These are phyloP conservation scores for Mycocalia duriaeana DNA, from an alignment of 1,284 basidiomycete species.

Conservation along the genomic window DNA sequence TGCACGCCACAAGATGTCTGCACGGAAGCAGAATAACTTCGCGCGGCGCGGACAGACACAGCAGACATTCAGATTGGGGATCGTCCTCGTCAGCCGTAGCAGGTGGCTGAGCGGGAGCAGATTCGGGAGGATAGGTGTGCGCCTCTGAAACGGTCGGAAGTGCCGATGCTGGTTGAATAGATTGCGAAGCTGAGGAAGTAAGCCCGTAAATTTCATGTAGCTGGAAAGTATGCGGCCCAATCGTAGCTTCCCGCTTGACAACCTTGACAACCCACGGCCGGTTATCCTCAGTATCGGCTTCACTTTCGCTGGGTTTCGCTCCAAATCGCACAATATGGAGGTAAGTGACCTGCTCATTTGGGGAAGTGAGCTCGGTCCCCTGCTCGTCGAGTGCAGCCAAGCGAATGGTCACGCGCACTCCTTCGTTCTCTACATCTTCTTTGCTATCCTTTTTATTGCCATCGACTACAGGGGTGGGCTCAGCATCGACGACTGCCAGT, in stretches of 20 bases:
- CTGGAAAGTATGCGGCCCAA: conserved; percentile 86
- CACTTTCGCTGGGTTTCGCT: conserved; percentile 16
- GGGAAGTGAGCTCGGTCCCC: conserved; percentile 54
- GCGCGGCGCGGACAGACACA: conserved; percentile 80
- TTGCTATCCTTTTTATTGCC: conserved; percentile 42
- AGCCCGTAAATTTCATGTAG: conserved; percentile 90
- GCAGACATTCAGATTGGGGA: conserved; percentile 80
- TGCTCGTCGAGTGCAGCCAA: conserved; percentile 74
- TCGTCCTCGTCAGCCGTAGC: conserved; percentile 53
- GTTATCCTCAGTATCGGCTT: conserved; percentile 40
- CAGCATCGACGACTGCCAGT: conserved; percentile 67
- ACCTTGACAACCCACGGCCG: conserved; percentile 85
- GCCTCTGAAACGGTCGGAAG: conserved; percentile 32
- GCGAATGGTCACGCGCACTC: conserved; percentile 71
- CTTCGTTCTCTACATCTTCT: conserved; percentile 49
- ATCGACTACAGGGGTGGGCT: conserved; percentile 24
- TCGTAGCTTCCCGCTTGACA: conserved; percentile 85
- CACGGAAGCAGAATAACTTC: conserved; percentile 89
- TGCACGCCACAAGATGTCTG: conserved; percentile 86
- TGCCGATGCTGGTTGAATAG: conserved; percentile 35
- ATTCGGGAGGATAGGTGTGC: conserved; percentile 53
- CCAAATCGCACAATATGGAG: conserved; percentile 79
- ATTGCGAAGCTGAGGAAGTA: conserved; percentile 45
- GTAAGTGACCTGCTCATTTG: conserved; percentile 84
- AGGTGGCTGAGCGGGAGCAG: conserved; percentile 32